Conservation (phyloP, 805 yeast genomes). For the Candida boidinii region DNA sequence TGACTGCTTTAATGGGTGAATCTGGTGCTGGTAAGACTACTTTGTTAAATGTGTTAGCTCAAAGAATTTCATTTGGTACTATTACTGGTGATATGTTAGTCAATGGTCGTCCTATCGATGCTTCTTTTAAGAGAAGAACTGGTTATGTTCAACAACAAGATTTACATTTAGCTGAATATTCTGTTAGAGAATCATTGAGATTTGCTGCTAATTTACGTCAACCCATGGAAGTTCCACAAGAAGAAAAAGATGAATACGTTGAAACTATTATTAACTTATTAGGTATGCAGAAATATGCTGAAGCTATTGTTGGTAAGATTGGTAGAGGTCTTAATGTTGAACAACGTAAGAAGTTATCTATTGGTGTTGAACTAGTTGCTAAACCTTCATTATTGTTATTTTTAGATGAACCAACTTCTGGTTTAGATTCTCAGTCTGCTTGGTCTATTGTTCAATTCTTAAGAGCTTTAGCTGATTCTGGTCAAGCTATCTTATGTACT, state of each 20-base stretch:
- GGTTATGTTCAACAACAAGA: conserved; percentile 53
- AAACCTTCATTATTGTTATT: conserved; percentile 49
- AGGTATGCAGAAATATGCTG: conserved; percentile 37
- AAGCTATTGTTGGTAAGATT: conserved; percentile 38
- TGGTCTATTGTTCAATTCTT: conserved; percentile 47
- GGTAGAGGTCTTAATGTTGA: conserved; percentile 46
- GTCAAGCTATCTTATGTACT: conserved; percentile 50
- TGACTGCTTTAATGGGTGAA: conserved; percentile 56
- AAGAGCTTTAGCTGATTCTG: conserved; percentile 40
- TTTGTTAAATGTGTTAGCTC: conserved; percentile 42
- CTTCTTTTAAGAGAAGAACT: conserved; percentile 43
- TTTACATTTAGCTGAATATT: conserved; percentile 38
- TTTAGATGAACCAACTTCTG: conserved; percentile 83
- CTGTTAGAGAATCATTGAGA: conserved; percentile 41
- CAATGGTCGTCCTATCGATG: conserved; percentile 40
- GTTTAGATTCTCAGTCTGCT: conserved; percentile 81
- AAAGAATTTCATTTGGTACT: conserved; percentile 41
- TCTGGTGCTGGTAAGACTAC: conserved; percentile 60
- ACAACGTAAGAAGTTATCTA: conserved; percentile 43
- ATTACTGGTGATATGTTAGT: conserved; percentile 50
- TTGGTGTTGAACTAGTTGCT: conserved; percentile 48
- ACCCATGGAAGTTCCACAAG: conserved; percentile 26
- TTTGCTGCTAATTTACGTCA: conserved; percentile 44
- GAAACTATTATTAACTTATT: conserved; percentile 31
- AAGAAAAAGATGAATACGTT: conserved; percentile 33